A percentile compares a stretch with the other conserved stretches of the same genome.
Conservation (phyloP, 2,329 filamentous ascomycete species). For the Neodidymelliopsis sp. region DNA sequence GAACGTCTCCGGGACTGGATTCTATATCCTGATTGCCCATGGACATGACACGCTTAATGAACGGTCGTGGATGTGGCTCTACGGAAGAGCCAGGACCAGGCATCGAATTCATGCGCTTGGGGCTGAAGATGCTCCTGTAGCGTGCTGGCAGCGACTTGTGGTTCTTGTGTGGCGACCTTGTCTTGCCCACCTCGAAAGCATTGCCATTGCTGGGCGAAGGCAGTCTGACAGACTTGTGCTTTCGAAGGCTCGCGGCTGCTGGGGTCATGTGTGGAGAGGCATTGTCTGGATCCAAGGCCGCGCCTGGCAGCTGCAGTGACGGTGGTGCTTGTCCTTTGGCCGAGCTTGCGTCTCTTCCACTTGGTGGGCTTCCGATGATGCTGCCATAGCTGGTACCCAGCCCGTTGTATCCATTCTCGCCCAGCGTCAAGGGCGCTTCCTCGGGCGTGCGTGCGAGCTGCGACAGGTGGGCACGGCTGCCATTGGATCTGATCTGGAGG, state of each 20-base stretch:
- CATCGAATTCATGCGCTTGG: constrained; percentile 52
- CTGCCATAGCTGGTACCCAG: constrained; percentile 66
- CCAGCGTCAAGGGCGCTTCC: constrained; percentile 41
- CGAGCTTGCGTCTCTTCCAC: constrained; percentile 15
- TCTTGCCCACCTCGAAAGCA: constrained; percentile 56
- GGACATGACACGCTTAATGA: constrained; percentile 53
- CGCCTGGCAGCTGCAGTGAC: constrained; percentile 67
- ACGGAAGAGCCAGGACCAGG: constrained; percentile 38
- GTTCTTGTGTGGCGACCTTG: constrained; percentile 40
- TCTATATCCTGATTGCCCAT: constrained; percentile 49
- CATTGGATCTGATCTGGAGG: constrained; percentile 17
- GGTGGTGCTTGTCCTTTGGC: constrained; percentile 45
- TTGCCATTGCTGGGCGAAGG: constrained; percentile 37
- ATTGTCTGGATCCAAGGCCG: constrained; percentile 61
- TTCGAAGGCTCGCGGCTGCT: constrained; percentile 21
- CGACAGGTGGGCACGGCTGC: constrained; percentile 15
- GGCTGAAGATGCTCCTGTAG: constrained; percentile 50
- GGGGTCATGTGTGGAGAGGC: constrained; percentile 26
- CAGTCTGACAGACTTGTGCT: constrained; percentile 29
- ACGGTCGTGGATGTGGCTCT: constrained; percentile 41
- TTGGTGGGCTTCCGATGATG: constrained; percentile 63
- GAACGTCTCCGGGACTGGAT: constrained; percentile 56
- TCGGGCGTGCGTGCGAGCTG: constrained; percentile 28
- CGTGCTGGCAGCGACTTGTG: constrained; percentile 38
- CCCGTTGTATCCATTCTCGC: constrained; percentile 24